Evolutionary conservation across 2,329 filamentous ascomycete species (phyloP).

Genomic region (Phyllosticta paracitricarpa): DNA sequence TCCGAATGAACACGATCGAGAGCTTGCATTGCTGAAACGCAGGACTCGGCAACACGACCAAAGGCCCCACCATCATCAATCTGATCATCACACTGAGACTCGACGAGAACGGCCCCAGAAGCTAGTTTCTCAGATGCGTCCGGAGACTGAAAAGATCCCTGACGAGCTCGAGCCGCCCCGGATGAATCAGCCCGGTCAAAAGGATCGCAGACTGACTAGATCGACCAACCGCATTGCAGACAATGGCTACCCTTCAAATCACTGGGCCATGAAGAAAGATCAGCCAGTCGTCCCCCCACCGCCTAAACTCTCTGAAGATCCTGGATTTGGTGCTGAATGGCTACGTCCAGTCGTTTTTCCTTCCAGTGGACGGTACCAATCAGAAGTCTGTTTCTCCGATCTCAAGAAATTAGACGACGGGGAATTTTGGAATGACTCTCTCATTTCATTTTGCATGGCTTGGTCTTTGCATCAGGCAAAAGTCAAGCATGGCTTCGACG

Average conservation of each 20-base stretch:
- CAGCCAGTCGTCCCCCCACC: not conserved
- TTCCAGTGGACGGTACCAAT: slow-evolving; percentile 46
- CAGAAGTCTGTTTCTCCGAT: slow-evolving; percentile 61
- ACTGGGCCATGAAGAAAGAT: not conserved
- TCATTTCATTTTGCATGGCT: slow-evolving; percentile 74
- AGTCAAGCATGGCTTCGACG: slow-evolving; percentile 22
- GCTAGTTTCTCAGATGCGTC: not conserved
- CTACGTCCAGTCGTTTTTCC: slow-evolving; percentile 51
- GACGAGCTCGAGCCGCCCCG: not conserved
- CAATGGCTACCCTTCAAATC: not conserved
- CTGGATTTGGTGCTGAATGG: slow-evolving; percentile 23
- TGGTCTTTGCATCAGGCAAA: slow-evolving; percentile 13
- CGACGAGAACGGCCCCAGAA: not conserved
- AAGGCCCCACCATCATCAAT: not conserved
- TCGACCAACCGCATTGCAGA: not conserved
- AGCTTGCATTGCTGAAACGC: not conserved
- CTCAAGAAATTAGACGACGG: slow-evolving; percentile 70
- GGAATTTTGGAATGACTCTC: slow-evolving; percentile 83
- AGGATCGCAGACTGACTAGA: not conserved
- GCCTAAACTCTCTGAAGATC: slow-evolving; percentile 11
- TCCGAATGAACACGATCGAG: not conserved
- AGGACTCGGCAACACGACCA: not conserved
- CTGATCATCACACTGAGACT: not conserved
- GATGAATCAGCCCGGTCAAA: not conserved
- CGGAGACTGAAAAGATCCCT: not conserved